Evolutionary conservation across 2,329 filamentous ascomycete species (phyloP), one percentile per base, ranked within the genome.

Genomic region (Fusarium cyanostomum): DNA sequence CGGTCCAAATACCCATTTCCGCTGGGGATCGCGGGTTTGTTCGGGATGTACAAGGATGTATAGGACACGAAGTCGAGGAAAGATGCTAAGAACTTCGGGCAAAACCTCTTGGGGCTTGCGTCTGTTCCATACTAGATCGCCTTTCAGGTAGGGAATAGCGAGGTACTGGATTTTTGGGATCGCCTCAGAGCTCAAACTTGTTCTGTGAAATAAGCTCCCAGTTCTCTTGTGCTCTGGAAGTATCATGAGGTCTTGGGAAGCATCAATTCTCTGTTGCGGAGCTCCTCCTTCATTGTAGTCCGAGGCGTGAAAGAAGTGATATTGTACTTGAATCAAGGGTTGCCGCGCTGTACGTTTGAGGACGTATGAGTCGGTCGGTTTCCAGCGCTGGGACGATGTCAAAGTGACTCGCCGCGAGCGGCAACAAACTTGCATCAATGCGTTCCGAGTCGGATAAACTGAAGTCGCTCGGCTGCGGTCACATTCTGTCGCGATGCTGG

Each of bases 301-400:
- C 35, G 18, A 18, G 35, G 35, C 15, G 35, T 38, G 35, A 7
- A 38, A 38, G 35, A 38, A 38, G 35, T 38, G 35, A n/a, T 38
- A 38, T 38, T 38, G 9, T 11, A 21, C 16, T 9, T 15, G 35
- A 13, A 21, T 21, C 6, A 12, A 18, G 21, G 35, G 15, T 11
- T 38, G 35, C 4, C 7, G 11, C 9, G 12, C 6, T 18, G 8
- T 21, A 11, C 9, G 5, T n/a, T 30, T 31, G 10, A 30, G 10
- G 10, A 18, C 11, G 41, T 15, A n/a, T 16, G 26, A 9, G 11
- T 9, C 21, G 16, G 4, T 27, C 5, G 42, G n/a, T n/a, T 44
- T 21, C 28, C 21, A 28, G 8, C 16, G 15, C 8, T 21, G 13
- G 5, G 21, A 41, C 8, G 5, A 7, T 7, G 28, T 13, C 26